Base-by-base conservation (phyloP, 768 basidiomycete species). In the Gautieria morchelliformis region DNA sequence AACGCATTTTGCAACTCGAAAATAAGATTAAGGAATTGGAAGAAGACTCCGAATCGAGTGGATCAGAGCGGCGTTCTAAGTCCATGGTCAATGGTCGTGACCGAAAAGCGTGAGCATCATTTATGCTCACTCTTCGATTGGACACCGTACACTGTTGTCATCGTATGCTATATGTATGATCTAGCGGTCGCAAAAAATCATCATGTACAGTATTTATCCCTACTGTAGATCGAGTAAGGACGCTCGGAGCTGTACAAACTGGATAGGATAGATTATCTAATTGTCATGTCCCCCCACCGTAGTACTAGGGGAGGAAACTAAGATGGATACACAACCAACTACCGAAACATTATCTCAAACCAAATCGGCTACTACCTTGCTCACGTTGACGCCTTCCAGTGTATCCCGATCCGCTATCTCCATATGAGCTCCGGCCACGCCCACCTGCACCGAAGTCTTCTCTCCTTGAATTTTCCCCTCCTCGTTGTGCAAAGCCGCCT, bases 1-100 rank as follows among this genome's bases (percentile, higher is more conserved):
- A 57, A 27, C 56, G 56, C 17, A 57, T 57, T 37, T 37, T 57
- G 56, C 56, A 57, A 46, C 42, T 57, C 11, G 56, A 57, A 45
- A 49, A 42, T 49, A 57, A 33, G 37, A 35, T 57, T 17, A 57
- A 57, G 56, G 56, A 57, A 19, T 15, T 57, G 44, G 37, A 57
- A 20, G 56, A 57, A 33, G 56, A 48, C 37, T 35, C 51, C 15
- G 51, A 49, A 30, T 49, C 48, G 11, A 49, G 48, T 30, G 48
- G 27, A 14, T 49, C 48, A 9, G 48, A 49, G 27, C 22, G 24
- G n/a, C 15, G 15, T 5, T 33, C 27, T 49, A 49, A 49, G n/a
- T 22, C 42, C 20, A 44, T 22, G 42, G 48, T 30, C 17, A 49
- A 49, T n/a, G 48, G 48, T 44, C 42, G 42, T 5, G 17, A 22